Evolutionary conservation across 2,329 filamentous ascomycete genomes (phyloP).

Genomic region (Colletotrichum ledebouriae): DNA sequence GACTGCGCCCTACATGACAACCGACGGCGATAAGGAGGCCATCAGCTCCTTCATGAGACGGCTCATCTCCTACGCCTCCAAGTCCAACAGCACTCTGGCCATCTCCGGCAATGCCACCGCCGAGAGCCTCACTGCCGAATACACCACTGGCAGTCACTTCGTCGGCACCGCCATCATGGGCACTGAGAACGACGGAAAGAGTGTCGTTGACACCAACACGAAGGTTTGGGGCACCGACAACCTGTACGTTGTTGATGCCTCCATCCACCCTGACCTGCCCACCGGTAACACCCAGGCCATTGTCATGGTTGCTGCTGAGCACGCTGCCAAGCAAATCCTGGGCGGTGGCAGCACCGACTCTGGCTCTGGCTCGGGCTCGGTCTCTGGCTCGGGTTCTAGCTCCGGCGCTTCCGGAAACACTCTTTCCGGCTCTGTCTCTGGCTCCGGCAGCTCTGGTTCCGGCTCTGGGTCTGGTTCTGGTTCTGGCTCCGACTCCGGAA

Average conservation of each 20-base stretch:
- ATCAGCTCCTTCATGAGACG: slow-evolving; percentile 47
- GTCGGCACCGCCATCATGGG: slow-evolving; percentile 63
- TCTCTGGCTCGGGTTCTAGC: slow-evolving; percentile 34
- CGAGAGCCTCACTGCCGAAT: slow-evolving; percentile 46
- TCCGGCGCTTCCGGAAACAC: too few relatives aligned
- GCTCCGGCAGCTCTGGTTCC: slow-evolving; percentile 47
- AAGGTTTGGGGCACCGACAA: slow-evolving; percentile 73
- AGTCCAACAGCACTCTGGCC: slow-evolving; percentile 45
- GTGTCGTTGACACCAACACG: slow-evolving; percentile 69
- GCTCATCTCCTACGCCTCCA: slow-evolving; percentile 47
- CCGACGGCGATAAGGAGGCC: slow-evolving; percentile 48
- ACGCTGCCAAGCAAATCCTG: slow-evolving; percentile 40
- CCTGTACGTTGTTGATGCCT: slow-evolving; percentile 72
- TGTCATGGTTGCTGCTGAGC: slow-evolving; percentile 43
- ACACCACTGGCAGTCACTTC: slow-evolving; percentile 48
- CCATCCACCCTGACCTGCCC: slow-evolving; percentile 67
- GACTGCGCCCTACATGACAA: slow-evolving; percentile 52
- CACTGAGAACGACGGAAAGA: slow-evolving; percentile 60
- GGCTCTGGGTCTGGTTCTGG: slow-evolving; percentile 40
- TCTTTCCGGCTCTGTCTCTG: slow-evolving; percentile 30
- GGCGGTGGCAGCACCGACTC: slow-evolving; percentile 45
- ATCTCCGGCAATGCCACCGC: slow-evolving; percentile 45
- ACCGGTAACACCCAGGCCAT: slow-evolving; percentile 44
- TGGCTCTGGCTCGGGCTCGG: slow-evolving; percentile 45
- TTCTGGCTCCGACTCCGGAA: background rate